Evolutionary conservation across 148 eudicot species (phyloP).

Genomic region (Beta vulgaris): DNA sequence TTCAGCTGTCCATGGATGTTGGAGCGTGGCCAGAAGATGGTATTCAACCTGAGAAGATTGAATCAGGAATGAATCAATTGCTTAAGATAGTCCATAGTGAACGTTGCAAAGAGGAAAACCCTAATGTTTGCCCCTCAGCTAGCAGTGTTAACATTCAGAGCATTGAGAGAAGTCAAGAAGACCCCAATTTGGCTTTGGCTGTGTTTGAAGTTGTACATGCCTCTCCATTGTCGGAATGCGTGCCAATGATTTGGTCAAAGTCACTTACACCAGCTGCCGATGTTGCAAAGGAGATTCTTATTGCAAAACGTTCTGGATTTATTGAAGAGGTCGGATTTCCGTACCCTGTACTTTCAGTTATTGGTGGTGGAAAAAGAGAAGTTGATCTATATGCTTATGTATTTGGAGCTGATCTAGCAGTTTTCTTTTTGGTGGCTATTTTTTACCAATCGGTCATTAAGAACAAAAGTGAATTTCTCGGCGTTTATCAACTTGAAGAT

Average conservation of each 20-base stretch:
- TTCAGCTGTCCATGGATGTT: slow-evolving; percentile 90
- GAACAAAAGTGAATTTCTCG: slow-evolving; percentile 91
- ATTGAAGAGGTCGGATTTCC: slow-evolving; percentile 72
- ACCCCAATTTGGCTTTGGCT: slow-evolving; percentile 72
- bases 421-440: slow-evolving; percentile 90
- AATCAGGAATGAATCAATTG: slow-evolving; percentile 72
- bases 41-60: slow-evolving; percentile 90
- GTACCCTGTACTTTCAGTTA: slow-evolving; percentile 74
- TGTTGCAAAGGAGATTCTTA: slow-evolving; percentile 85
- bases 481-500: slow-evolving; percentile 98
- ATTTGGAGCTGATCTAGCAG: slow-evolving; percentile 92
- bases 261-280: slow-evolving; percentile 97
- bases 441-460: slow-evolving; percentile 89
- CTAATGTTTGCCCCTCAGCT: slow-evolving; percentile 54
- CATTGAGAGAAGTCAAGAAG: slow-evolving; percentile 80
- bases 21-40: slow-evolving; percentile 95
- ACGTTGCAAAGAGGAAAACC: slow-evolving; percentile 58
- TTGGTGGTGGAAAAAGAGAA: slow-evolving; percentile 98
- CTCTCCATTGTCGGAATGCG: slow-evolving; percentile 58
- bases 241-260: slow-evolving; percentile 48
- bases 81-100: slow-evolving; percentile 71
- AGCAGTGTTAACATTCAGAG: slow-evolving; percentile 89
- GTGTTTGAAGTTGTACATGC: slow-evolving; percentile 95
- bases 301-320: slow-evolving; percentile 55
- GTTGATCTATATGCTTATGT: slow-evolving; percentile 91